Base-by-base conservation (phyloP, 371 early-diverging fungal genomes). In the Mortierella sp. region DNA sequence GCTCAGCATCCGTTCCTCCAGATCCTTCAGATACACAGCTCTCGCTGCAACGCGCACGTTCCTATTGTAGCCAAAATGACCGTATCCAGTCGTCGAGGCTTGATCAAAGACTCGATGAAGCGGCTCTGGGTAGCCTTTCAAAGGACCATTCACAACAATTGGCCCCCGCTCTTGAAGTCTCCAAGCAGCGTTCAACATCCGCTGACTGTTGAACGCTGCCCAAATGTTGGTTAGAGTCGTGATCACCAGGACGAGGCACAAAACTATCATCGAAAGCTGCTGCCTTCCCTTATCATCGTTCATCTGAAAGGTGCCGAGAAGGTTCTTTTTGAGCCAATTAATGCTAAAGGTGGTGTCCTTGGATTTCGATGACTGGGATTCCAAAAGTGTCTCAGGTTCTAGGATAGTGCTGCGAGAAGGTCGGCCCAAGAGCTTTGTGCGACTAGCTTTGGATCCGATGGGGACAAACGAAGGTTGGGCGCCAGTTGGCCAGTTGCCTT, bases 1-100 rank as follows among this genome's bases (percentile, higher is more conserved):
- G n/a, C 51, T 62, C 44, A 63, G 55, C 70, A 79, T 62, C 17
- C 57, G 84, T 42, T 84, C 82, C 63, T 87, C 81, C 39, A 87
- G 51, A 48, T 87, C 87, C 19, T 78, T 76, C 32, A 87, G 59
- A 60, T 82, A 86, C 5, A 87, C 86, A 9, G 87, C 84, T 21
- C 87, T 79, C 4, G 73, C 64, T n/a, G 72, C 66, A 24, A 60
- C 63, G n/a, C 70, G 62, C 12, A 63, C 50, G 34, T 67, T 78
- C 50, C 80, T 58, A 43, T 37, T 50, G 47, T 67, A 49, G 37
- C 55, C 65, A 49, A 26, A 30, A n/a, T 24, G 43, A n/a, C n/a
- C n/a, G n/a, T 41, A 37, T 11, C 5, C 41, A 37, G 34, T 43
- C 21, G 12, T 15, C 19, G 44, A 21, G 53, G 24, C 19, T 64